Evolutionary conservation across 495 filamentous ascomycete species (phyloP), one percentile per base, ranked within the genome.

Genomic region (Tuber microsphaerosporum): DNA sequence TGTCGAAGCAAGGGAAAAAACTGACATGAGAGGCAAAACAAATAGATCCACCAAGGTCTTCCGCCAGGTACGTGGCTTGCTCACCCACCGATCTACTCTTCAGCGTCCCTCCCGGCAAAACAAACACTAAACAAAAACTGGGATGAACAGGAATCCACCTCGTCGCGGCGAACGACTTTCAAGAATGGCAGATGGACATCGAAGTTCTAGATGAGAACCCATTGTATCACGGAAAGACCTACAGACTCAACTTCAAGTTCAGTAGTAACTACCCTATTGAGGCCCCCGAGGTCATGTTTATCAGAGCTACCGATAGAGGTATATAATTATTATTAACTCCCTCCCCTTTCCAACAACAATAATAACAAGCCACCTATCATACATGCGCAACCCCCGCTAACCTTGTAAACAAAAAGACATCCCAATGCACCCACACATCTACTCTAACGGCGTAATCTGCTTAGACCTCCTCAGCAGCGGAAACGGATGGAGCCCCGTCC

Each of bases 381-480:
- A 8, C 42, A 71, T 73, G 34, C 41, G 56, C 31, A 69, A 51
- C 43, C 48, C 46, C 4, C 39, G 34, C 70, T 69, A 77, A 77
- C 75, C 43, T n/a, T 48, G 22, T 46, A 10, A 69, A 43, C 56
- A 84, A 89, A 56, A 91, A 70, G 88, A 91, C 8, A 95, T 99
- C 78, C 95, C 95, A 1, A 95, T 97, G 81, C 95, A 99, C 79
- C 95, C 95, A 1, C 95, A 99, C 85, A 92, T 99, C 83, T 99
- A 99, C 85, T 94, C 92, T 77, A 99, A 99, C 84, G 95, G 95
- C 72, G 94, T 97, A 83, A 99, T 99, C 82, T 99, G 95, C 81
- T 91, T 99, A 37, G 96, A 99, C 79, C 90, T 99, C 0, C 91
- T 99, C 26, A 92, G 93, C 74, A 86, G 85, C 3, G 79, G 84